Base-by-base conservation (phyloP, 331 rosid species). In the Prunus yedoensis region DNA sequence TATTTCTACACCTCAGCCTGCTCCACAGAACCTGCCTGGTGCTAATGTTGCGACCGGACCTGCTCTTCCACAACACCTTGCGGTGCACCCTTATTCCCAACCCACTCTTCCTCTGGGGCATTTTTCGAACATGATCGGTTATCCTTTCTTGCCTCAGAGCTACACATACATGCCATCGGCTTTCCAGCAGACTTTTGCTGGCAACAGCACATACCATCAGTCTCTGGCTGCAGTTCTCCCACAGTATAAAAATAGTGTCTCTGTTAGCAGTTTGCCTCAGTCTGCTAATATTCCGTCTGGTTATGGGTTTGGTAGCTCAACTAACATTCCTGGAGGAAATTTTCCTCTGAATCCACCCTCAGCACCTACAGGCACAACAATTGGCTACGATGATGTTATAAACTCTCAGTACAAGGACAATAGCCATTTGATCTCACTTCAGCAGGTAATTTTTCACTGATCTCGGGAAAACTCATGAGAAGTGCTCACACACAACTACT, bases 91-190 rank as follows among this genome's bases (percentile, higher is more conserved):
- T 21, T 96, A 92, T 74, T 87, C 99, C 35, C 99, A 91, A 79
- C 98, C 97, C 14, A 82, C 83, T 21, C 96, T 92, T 82, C 99
- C 99, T 73, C 56, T 92, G 85, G 97, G 98, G 30, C 97, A 81
- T 81, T 95, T 85, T 88, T 88, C 98, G 53, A 95, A 95, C 83
- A 92, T 96, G 99, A 86, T 96, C 21, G 52, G 99, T 78, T 96
- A 96, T 79, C 98, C 99, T 4, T 92, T 89, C 88, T 70, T 96
- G 93, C 99, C 97, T 57, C 99, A 96, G 80, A 96, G 93, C 85
- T 96, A 96, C 74, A 87, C 98, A 43, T 96, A 96, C 74, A 91
- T 92, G 99, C 98, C 99, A 17, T 96, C 99, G 1, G 97, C 94
- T 7, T 96, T 91, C 88, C 99, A 92, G 81, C 99, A 96, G 79